A percentile compares a stretch with the other conserved stretches of the same genome.
Evolutionary conservation across 2,329 filamentous ascomycete species (phyloP).

Genomic region (Byssoonygena ceratinophila): DNA sequence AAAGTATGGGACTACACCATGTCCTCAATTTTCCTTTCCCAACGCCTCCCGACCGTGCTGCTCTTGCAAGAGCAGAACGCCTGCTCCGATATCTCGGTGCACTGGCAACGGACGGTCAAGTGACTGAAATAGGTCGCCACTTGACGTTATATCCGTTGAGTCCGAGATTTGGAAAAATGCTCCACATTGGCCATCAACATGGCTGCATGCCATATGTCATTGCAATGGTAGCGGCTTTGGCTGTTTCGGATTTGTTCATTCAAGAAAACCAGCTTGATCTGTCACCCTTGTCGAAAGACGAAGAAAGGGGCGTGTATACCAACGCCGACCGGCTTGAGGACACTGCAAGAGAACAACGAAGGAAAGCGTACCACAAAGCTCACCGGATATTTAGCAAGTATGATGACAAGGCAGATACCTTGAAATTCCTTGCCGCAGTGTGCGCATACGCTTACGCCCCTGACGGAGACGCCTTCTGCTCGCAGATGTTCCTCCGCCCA

Average conservation of each 20-base stretch:
- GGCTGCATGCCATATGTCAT: conserved; percentile 76
- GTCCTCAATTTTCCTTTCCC: conserved; percentile 94
- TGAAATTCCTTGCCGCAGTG: conserved; percentile 81
- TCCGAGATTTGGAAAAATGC: conserved; percentile 80
- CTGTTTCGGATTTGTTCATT: conserved; percentile 78
- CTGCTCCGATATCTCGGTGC: conserved; percentile 78
- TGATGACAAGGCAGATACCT: conserved; percentile 74
- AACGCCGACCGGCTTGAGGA: conserved; percentile 63
- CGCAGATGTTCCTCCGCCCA: conserved; percentile 69
- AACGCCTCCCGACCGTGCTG: conserved; percentile 68
- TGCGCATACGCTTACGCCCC: conserved; percentile 73
- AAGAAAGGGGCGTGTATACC: conserved; percentile 40
- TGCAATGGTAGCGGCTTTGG: conserved; percentile 76
- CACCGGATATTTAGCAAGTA: conserved; percentile 69
- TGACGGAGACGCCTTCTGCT: conserved; percentile 60
- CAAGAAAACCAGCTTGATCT: conserved; percentile 68
- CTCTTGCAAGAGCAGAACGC: conserved; percentile 72
- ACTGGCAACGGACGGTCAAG: conserved; percentile 57
- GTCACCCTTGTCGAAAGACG: conserved; percentile 37
- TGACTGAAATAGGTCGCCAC: conserved; percentile 68
- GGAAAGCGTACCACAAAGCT: conserved; percentile 57
- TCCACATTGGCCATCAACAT: conserved; percentile 76
- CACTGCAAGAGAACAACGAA: conserved; percentile 54
- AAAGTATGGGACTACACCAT: conserved; percentile 83
- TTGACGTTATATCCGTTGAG: conserved; percentile 84